Evolutionary conservation across 1,139 yeast genomes (phyloP).

Genomic region (Eremothecium gossypii): DNA sequence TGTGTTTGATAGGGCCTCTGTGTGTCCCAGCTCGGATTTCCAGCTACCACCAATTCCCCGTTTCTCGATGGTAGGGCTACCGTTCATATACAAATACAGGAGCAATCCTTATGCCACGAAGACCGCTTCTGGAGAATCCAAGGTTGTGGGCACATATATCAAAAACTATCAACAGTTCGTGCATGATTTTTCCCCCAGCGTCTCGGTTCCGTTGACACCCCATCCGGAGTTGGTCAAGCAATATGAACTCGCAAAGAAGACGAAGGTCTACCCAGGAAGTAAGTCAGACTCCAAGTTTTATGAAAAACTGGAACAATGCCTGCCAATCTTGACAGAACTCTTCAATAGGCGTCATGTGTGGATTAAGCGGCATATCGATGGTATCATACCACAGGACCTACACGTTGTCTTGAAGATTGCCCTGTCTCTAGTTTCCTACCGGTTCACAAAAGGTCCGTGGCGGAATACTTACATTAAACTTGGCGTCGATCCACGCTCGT

Average conservation of each 20-base stretch:
- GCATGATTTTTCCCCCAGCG: constrained; percentile 18
- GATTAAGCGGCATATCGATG: constrained; percentile 69
- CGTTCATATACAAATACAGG: constrained; percentile 62
- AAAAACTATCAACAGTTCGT: constrained; percentile 30
- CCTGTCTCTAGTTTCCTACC: constrained; percentile 72
- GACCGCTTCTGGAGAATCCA: constrained; percentile 38
- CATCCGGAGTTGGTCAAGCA: constrained; percentile 35
- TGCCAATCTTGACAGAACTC: constrained; percentile 42
- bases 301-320: constrained; percentile 31
- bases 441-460: constrained; percentile 91
- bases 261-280: constrained; percentile 27
- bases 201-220: constrained; percentile 38
- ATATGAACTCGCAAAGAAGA: constrained; percentile 27
- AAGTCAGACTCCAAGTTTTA: constrained; percentile 31
- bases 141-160: constrained; percentile 32
- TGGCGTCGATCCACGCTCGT: constrained; percentile 68
- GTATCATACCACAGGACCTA: constrained; percentile 44
- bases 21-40: constrained; percentile 36
- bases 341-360: constrained; percentile 75
- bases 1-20: constrained; percentile 28
- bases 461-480: constrained; percentile 73
- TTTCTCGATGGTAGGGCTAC: constrained; percentile 65
- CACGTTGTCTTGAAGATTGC: constrained; percentile 58
- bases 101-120: constrained; percentile 49
- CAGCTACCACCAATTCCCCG: constrained; percentile 84